These are phyloP conservation scores for Coemansia sp. DNA, from an alignment of 192 early-diverging fungal species.

Conservation along the genomic window DNA sequence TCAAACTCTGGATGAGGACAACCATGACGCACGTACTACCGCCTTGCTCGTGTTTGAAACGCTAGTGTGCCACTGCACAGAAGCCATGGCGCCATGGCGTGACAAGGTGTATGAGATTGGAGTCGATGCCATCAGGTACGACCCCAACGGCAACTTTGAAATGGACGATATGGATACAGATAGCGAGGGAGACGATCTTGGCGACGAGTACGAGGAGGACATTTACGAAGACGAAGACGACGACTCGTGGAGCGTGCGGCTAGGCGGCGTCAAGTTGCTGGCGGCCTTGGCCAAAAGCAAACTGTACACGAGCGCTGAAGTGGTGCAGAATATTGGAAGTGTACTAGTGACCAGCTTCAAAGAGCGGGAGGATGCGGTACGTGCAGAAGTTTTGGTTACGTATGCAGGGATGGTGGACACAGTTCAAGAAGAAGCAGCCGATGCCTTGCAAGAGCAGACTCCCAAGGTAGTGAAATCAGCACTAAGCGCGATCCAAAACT, in stretches of 20 bases:
- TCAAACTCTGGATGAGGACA: slow-evolving; percentile 18
- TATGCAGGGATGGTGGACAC: slow-evolving; percentile 30
- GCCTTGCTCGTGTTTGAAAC: slow-evolving; percentile 42
- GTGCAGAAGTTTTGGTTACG: slow-evolving; percentile 31
- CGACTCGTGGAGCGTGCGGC: slow-evolving; percentile 42
- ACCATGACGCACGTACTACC: slow-evolving; percentile 33
- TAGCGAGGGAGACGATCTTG: slow-evolving; percentile 48
- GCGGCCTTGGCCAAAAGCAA: slow-evolving; percentile 28
- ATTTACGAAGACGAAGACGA: slow-evolving; percentile 50
- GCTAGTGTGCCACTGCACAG: slow-evolving; percentile 22
- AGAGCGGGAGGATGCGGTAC: slow-evolving; percentile 49
- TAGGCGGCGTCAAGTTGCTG: slow-evolving; percentile 43
- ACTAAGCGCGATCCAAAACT: slow-evolving; percentile 27
- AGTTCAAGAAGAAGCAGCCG: not conserved
- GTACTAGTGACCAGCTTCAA: slow-evolving; percentile 26
- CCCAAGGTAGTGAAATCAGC: slow-evolving; percentile 20
- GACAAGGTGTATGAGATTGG: slow-evolving; percentile 28
- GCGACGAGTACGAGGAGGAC: slow-evolving; percentile 40
- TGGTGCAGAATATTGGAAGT: slow-evolving; percentile 24
- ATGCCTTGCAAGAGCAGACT: slow-evolving; percentile 20
- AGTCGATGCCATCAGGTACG: slow-evolving; percentile 23
- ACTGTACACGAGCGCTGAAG: slow-evolving; percentile 9
- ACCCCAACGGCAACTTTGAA: slow-evolving; percentile 49
- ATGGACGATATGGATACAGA: slow-evolving; percentile 26
- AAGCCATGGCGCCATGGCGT: slow-evolving; percentile 8